Percentiles rank a stretch among this genome's conserved stretches.
phyloP scores from a whole-genome alignment of 2,329 filamentous ascomycete species.

The Aspergillus brasiliensis region DNA sequence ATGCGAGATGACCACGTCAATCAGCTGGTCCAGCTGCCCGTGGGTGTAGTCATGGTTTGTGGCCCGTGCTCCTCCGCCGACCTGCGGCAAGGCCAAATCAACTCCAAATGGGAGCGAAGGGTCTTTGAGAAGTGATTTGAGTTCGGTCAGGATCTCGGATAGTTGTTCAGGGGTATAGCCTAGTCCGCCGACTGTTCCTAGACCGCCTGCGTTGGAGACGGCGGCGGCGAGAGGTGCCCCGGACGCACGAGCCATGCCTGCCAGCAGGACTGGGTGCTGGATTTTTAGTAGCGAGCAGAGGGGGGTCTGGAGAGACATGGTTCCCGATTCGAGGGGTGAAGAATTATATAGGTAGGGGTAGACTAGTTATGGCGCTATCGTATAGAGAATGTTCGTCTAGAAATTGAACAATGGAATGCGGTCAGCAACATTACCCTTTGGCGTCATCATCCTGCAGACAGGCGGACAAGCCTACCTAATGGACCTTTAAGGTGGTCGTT shows the following conservation, averaged over 20 bases:
- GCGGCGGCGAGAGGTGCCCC: constrained; percentile 78
- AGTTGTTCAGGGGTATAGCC: constrained; percentile 74
- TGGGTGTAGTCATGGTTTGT: constrained; percentile 97
- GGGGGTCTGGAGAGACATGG: constrained; percentile 68
- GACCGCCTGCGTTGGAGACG: constrained; percentile 84
- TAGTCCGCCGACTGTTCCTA: constrained; percentile 64
- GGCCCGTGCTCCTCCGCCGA: constrained; percentile 79
- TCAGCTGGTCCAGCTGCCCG: constrained; percentile 82
- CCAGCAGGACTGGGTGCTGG: constrained; percentile 84
- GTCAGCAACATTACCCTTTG: background rate
- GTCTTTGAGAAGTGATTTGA: constrained; percentile 71
- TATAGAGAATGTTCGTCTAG: background rate
- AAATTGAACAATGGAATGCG: background rate
- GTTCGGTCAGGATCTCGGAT: constrained; percentile 79
- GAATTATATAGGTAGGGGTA: background rate
- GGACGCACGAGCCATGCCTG: constrained; percentile 88
- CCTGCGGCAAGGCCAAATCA: constrained; percentile 86
- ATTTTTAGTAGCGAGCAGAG: constrained; percentile 79
- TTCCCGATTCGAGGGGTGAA: background rate
- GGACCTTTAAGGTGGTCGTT: no score
- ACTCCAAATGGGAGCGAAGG: constrained; percentile 82
- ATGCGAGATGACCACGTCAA: constrained; percentile 81
- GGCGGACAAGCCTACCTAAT: background rate
- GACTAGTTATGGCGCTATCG: background rate
- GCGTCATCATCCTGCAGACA: no score